Evolutionary conservation across 257 asterid genomes (phyloP), one percentile per base, ranked within the genome.

Genomic region (Osmanthus fragrans): DNA sequence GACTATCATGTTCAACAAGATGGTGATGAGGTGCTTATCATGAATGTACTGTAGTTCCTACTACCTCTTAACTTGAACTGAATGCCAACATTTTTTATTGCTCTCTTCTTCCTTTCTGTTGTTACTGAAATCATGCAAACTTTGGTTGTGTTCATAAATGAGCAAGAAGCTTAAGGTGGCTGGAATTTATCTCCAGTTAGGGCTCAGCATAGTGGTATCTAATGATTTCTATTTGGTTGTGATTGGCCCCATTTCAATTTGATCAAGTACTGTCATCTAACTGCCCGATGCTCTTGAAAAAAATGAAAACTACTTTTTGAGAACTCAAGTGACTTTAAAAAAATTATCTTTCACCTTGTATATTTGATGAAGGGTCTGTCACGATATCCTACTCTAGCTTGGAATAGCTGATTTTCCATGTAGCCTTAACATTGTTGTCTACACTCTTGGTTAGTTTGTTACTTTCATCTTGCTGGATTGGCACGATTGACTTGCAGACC

Each of bases 21-120:
- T 80, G 71, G 79, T 79, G 80, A 80, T 80, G 89, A 87, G 97
- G 97, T 93, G 63, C 64, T 27, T 82, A 70, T 77, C 56, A 21
- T 71, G 58, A 56, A n/a, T 71, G 37, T 76, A 51, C 37, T 66
- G 42, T 69, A 37, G 74, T n/a, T 77, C 68, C 40, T 54, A 27
- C 64, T 68, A 77, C 15, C 68, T 54, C 47, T 54, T 33, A 58
- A 65, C 60, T 34, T 27, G 69, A 58, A 69, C 32, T 66, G 45
- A 73, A 68, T 34, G 29, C 23, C 33, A 47, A 9, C 51, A 25
- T n/a, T 18, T 77, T 58, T 32, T 36, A 23, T n/a, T 15, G 6
- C 32, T 60, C 12, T 23, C 32, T 23, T 60, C 67, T 60, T 7
- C 71, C 6, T 4, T 54, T 77, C 49, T 3, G 33, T 42, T 40